phyloP scores from a whole-genome alignment of 345 rosid species.

The Turritis glabra region DNA sequence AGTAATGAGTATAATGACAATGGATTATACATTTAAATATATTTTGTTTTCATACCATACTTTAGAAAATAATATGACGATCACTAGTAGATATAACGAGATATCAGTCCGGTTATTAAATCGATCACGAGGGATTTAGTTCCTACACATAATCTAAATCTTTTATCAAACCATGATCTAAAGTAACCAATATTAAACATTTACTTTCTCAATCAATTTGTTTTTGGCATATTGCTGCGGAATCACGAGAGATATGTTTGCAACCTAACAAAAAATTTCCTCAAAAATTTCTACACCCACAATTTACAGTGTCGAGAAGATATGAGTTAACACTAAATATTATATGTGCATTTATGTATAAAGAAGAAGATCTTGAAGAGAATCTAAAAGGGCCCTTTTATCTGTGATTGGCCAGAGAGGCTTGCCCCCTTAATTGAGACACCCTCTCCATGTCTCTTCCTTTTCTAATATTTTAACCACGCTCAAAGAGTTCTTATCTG shows the following conservation, averaged over 20 bases:
- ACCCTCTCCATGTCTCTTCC: constrained; percentile 12
- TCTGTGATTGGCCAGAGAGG: constrained; percentile 43
- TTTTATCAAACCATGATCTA: background rate
- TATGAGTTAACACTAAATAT: background rate
- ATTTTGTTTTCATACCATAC: background rate
- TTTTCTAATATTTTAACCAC: constrained; percentile 11
- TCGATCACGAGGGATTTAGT: too few species aligned
- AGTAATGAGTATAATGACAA: background rate
- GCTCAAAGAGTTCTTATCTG: background rate
- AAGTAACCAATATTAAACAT: background rate
- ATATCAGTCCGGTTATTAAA: too few species aligned
- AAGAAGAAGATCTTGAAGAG: constrained; percentile 29
- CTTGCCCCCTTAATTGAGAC: constrained; percentile 61
- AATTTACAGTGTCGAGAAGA: too few species aligned
- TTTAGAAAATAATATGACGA: too few species aligned
- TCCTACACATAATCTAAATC: background rate
- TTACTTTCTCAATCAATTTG: background rate
- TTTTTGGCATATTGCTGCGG: background rate
- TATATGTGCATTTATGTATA: background rate
- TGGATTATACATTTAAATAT: background rate
- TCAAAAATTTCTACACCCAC: too few species aligned
- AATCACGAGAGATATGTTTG: background rate
- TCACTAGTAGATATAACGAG: too few species aligned
- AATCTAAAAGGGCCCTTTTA: constrained; percentile 37
- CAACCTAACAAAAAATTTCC: background rate